Base-by-base conservation (phyloP, 345 rosid species). In the Hibiscus tridactylites region DNA sequence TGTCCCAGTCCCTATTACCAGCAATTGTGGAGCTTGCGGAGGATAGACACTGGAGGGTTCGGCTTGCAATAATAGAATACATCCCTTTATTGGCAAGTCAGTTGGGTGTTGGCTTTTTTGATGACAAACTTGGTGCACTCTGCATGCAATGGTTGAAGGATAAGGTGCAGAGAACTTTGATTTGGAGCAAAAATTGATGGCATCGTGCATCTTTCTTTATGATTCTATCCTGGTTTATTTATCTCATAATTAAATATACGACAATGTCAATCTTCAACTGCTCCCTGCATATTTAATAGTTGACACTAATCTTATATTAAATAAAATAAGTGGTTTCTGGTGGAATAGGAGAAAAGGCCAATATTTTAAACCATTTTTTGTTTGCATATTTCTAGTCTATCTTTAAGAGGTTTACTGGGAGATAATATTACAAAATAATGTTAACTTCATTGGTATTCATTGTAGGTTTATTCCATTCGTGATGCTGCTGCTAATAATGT, bases 401-500 rank as follows among this genome's bases (percentile, higher is more conserved):
- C 3, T 35, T 71, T 21, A 13, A 71, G 65, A 71, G 64, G 54
- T 46, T 13, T 60, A n/a, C 50, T 33, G 16, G 50, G 37, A 16
- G 19, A 1, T 37, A 19, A 31, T 56, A 44, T 5, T 42, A 54
- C 13, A 53, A 31, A 13, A 44, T 9, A 12, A 37, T 21, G 49
- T 59, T 68, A 7, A 72, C 9, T 17, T 7, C 17, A 46, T 62
- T 63, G 57, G 12, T 65, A 6, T 75, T 61, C 59, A 58, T 77
- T 76, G 61, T 65, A 93, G 98, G 97, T 93, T 63, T 91, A 85
- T 79, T 91, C 94, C 13, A 93, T 93, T 68, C 95, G 96, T 4
- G 98, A 93, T 73, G 98, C 98, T 37, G 97, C 96, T 68, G 96
- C 97, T 39, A 93, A 93, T 75, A 93, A 91, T 72, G 87, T 93